Evolutionary conservation across 768 basidiomycete genomes (phyloP).

Genomic region (Baorangia bicolor): DNA sequence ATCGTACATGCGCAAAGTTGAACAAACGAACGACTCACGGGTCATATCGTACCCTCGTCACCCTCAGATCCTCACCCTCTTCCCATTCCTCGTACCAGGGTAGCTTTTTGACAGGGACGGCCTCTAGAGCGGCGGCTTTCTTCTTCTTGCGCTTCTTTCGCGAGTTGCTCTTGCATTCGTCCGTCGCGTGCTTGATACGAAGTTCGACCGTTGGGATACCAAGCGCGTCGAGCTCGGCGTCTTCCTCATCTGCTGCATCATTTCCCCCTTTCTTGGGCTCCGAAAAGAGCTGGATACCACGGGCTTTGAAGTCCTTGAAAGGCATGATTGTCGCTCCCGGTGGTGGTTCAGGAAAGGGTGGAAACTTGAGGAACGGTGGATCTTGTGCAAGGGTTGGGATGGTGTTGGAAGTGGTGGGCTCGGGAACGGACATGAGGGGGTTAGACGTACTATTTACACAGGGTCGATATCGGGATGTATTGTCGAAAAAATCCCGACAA

Average conservation of each 20-base stretch:
- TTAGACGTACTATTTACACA: slow-evolving; percentile 11
- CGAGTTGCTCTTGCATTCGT: slow-evolving; percentile 55
- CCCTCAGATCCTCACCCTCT: slow-evolving; percentile 52
- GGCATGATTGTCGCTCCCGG: slow-evolving; percentile 48
- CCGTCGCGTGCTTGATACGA: slow-evolving; percentile 49
- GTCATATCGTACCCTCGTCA: slow-evolving; percentile 43
- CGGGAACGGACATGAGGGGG: slow-evolving; percentile 18
- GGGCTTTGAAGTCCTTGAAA: slow-evolving; percentile 56
- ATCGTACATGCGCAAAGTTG: neutral
- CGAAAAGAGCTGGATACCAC: slow-evolving; percentile 55
- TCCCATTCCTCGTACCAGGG: slow-evolving; percentile 78
- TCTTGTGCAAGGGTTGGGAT: slow-evolving; percentile 11
- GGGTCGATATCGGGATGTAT: slow-evolving; percentile 13
- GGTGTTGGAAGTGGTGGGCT: slow-evolving; percentile 17
- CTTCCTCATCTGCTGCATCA: slow-evolving; percentile 34
- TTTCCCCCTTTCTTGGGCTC: slow-evolving; percentile 36
- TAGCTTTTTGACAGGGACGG: slow-evolving; percentile 23
- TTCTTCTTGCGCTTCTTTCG: slow-evolving; percentile 50
- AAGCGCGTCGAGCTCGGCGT: slow-evolving; percentile 61
- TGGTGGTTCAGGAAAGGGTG: slow-evolving; percentile 48
- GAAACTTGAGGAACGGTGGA: slow-evolving; percentile 36
- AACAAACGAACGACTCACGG: slow-evolving; percentile 39
- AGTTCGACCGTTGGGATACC: slow-evolving; percentile 67
- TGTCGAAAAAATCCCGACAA: slow-evolving; percentile 11
- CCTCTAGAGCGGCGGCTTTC: slow-evolving; percentile 20